phyloP scores from a whole-genome alignment of 139 green algal species.

The Closterium sp. region DNA sequence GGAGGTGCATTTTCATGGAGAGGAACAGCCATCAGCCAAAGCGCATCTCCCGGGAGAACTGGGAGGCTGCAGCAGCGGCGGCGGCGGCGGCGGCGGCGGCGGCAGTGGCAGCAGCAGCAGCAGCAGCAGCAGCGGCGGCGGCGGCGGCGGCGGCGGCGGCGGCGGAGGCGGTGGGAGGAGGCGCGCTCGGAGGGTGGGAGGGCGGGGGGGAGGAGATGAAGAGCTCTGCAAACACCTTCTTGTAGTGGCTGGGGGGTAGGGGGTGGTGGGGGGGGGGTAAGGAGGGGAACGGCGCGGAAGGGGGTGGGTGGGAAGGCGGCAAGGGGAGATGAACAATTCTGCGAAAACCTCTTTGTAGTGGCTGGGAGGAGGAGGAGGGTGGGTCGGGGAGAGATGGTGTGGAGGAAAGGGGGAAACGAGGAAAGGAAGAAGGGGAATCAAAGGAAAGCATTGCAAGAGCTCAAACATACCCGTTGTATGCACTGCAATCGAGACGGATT shows the following conservation, averaged over 20 bases:
- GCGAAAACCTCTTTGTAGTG: background rate
- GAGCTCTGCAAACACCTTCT: conserved; percentile 1
- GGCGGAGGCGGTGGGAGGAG: too few species aligned
- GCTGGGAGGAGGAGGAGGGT: background rate
- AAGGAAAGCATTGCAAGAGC: background rate
- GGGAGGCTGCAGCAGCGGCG: background rate
- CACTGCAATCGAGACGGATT: too few species aligned
- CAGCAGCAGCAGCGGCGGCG: too few species aligned
- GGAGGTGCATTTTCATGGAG: background rate
- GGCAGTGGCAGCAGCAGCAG: too few species aligned
- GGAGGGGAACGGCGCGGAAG: background rate
- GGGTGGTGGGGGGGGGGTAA: background rate
- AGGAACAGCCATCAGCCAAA: background rate
- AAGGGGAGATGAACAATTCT: background rate
- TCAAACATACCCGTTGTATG: background rate
- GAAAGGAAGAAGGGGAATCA: background rate
- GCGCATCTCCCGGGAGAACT: background rate
- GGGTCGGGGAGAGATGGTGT: too few species aligned
- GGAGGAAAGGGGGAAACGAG: background rate
- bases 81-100: too few species aligned
- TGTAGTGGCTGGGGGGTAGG: background rate
- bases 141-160: too few species aligned
- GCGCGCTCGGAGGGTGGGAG: too few species aligned
- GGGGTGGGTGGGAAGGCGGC: background rate
- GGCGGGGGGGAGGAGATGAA: background rate